Base-by-base conservation (phyloP, 2,329 filamentous ascomycete species). In the Alternaria solani region DNA sequence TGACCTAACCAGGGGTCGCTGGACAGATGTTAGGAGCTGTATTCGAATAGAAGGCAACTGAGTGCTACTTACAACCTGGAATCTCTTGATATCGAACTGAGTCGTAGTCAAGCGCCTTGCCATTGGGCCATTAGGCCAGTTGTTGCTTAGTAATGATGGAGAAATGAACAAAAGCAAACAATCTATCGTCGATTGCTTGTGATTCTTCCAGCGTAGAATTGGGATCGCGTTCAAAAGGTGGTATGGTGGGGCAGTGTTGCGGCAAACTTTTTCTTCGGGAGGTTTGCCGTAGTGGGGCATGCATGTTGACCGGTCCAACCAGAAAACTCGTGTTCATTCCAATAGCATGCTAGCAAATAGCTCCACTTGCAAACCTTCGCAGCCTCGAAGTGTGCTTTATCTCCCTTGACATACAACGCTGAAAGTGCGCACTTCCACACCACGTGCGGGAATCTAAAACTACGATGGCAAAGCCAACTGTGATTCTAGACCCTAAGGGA, bases 51-150 rank as follows among this genome's bases (percentile, higher is more conserved):
- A 16, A n/a, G 38, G 38, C 38, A 23, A 20, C 9, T 20, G 36
- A 20, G 25, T 28, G 49, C 39, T 51, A 57, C 54, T 42, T 51
- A 57, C 54, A 62, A 63, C 67, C 70, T 73, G 70, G 67, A 72
- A 73, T 74, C 71, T 74, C 69, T 72, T 74, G 71, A 74, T 74
- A 47, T 52, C 61, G 11, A 36, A 49, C 48, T 18, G 11, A 60
- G 68, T 83, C 82, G 82, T 83, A 84, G 82, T 84, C 82, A 84
- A 83, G 81, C 82, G 81, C 82, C 82, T 84, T 84, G 81, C 82
- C 82, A 84, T 84, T 84, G 81, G 82, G 82, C 82, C 82, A 84
- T 69, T 68, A 62, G 68, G 60, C 71, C 71, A 47, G 30, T 51
- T 38, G 26, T 32, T 58, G 51, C 57, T 59, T 49, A 55, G 57